Percentiles rank a stretch among this genome's conserved stretches.
These are phyloP conservation scores for Pleurotus eryngii DNA, from an alignment of 768 basidiomycete species.

Conservation along the genomic window DNA sequence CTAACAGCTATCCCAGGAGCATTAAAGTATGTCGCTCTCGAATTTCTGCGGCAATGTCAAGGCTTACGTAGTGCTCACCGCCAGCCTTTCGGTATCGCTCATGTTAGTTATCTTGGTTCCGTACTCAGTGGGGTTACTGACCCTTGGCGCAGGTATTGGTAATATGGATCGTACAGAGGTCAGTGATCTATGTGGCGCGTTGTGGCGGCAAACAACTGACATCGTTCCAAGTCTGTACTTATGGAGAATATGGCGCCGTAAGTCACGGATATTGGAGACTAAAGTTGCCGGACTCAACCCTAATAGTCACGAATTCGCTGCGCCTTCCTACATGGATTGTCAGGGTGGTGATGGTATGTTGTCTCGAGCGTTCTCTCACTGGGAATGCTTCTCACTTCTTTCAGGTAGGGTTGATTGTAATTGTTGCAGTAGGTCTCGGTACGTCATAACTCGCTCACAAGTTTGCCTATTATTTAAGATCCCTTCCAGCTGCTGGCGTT, in stretches of 20 bases:
- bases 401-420: not conserved
- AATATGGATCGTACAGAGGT: conserved; percentile 6
- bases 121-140: not conserved
- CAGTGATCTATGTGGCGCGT: not conserved
- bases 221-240: not conserved
- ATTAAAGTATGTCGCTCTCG: not conserved
- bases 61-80: not conserved
- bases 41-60: no score
- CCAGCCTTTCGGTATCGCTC: conserved; percentile 3
- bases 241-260: conserved; percentile 5
- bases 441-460: not conserved
- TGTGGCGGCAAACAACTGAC: not conserved
- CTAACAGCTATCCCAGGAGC: not conserved
- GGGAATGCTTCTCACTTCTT: not conserved
- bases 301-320: not conserved
- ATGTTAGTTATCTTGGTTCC: not conserved
- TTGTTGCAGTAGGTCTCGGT: not conserved
- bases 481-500: conserved; percentile 1
- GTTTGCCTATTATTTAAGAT: not conserved
- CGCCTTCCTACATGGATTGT: not conserved
- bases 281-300: no score
- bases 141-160: not conserved
- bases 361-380: no score
- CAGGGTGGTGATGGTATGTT: not conserved
- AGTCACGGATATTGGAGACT: not conserved